phyloP scores from a whole-genome alignment of 2,329 filamentous ascomycete genomes.

The Fusarium sp. region DNA sequence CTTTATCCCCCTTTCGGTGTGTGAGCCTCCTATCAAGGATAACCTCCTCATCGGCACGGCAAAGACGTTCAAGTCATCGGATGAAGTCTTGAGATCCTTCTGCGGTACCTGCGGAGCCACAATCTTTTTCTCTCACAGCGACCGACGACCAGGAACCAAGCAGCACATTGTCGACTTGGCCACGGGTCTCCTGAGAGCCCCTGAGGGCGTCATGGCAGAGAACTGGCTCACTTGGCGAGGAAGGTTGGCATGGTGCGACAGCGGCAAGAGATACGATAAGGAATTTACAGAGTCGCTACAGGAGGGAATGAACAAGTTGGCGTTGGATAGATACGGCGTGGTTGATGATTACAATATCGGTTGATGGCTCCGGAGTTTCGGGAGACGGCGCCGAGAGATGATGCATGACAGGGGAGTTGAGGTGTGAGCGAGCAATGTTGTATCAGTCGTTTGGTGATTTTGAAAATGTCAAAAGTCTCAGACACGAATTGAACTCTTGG shows the following conservation, averaged over 20 bases:
- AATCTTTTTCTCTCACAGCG: conserved; percentile 48
- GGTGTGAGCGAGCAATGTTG: neutral
- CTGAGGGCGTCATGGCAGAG: conserved; percentile 56
- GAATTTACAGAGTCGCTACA: conserved; percentile 49
- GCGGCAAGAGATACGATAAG: conserved; percentile 51
- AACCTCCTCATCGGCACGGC: conserved; percentile 55
- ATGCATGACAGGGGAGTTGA: conserved; percentile 3
- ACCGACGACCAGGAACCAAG: conserved; percentile 43
- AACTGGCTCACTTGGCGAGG: conserved; percentile 60
- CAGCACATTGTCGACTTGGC: conserved; percentile 55
- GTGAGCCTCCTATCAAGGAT: conserved; percentile 50
- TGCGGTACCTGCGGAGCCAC: conserved; percentile 60
- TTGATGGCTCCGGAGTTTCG: conserved; percentile 33
- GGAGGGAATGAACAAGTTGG: conserved; percentile 53
- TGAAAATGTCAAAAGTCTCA: neutral
- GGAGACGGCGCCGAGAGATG: conserved; percentile 26
- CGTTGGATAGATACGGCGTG: conserved; percentile 48
- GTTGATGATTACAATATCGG: conserved; percentile 42
- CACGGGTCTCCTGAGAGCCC: conserved; percentile 56
- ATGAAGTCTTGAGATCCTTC: conserved; percentile 54
- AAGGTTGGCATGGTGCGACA: conserved; percentile 46
- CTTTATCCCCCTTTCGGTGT: conserved; percentile 50
- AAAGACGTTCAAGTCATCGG: conserved; percentile 55
- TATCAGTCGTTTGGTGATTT: conserved; percentile 9
- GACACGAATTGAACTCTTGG: no score